Evolutionary conservation across 306 rosid genomes (phyloP), one percentile per base, ranked within the genome.

Genomic region (Acacia acuminata): DNA sequence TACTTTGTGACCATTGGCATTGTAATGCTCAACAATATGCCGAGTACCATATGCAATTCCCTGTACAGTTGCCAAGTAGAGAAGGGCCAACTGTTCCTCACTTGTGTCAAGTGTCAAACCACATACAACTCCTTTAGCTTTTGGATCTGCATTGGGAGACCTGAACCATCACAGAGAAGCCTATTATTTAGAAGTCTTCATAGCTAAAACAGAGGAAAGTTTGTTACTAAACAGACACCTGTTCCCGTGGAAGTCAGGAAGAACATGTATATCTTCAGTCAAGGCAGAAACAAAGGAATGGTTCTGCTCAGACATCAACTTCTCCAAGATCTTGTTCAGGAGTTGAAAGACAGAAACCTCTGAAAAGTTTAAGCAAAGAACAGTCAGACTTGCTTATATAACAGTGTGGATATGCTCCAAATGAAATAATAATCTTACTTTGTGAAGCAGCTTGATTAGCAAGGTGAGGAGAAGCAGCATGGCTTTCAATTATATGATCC

Each of bases 181-280:
- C 71, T 78, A 86, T 81, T 76, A 80, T 79, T 85, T 72, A 42
- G 82, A 67, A 82, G 64, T 42, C 27, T 61, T 4, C 53, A 58
- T 47, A 32, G 77, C 85, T 42, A 86, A 34, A 73, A 78, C 76
- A 79, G 58, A 48, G 73, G 38, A 77, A 76, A 82, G 79, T 77
- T 38, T 61, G 44, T 14, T 43, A 51, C 70, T 79, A 71, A 64
- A 22, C 81, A 77, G 75, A 81, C 86, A 96, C 99, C 99, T 92
- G 88, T 96, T 96, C 88, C 99, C 99, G 67, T 96, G 99, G 85
- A 91, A 92, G 85, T 96, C 98, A 48, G 99, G 99, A 83, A 96
- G 98, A 77, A 96, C 84, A 50, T 96, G 99, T 20, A 83, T 63
- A 79, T 96, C 98, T 85, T 90, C 89, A 48, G 99, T 92, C 89